Conservation (phyloP, 2,329 filamentous ascomycete species). For the Akanthomyces muscarius region DNA sequence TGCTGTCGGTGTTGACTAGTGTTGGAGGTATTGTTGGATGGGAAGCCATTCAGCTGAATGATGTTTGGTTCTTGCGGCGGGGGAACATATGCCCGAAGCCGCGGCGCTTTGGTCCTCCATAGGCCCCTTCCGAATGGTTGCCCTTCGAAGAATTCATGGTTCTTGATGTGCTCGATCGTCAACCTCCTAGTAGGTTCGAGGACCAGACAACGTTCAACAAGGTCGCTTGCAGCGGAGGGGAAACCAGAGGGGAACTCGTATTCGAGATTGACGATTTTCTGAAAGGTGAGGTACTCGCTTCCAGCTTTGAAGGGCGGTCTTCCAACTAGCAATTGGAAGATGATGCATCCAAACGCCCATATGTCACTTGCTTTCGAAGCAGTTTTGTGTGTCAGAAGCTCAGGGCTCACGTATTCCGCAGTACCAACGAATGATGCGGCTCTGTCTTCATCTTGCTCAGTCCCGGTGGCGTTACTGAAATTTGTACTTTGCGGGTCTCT, state of each 20-base stretch:
- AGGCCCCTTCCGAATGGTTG: conserved; percentile 77
- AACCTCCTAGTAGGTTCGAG: conserved; percentile 79
- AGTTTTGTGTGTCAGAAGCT: conserved; percentile 93
- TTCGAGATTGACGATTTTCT: conserved; percentile 93
- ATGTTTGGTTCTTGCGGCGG: conserved; percentile 68
- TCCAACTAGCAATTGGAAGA: conserved; percentile 95
- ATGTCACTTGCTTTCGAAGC: conserved; percentile 96
- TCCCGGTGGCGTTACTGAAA: conserved; percentile 31
- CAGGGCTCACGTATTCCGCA: conserved; percentile 95
- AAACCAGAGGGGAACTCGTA: conserved; percentile 92
- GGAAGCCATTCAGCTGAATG: conserved; percentile 66
- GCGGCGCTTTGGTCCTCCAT: conserved; percentile 87
- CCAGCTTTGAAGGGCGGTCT: conserved; percentile 92
- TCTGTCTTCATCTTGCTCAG: conserved; percentile 59
- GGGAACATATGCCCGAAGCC: conserved; percentile 78
- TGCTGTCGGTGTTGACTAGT: conserved; percentile 33
- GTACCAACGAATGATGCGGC: conserved; percentile 96
- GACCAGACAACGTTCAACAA: conserved; percentile 86
- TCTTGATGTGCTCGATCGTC: conserved; percentile 94
- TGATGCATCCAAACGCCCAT: conserved; percentile 97
- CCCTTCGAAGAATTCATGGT: conserved; percentile 91
- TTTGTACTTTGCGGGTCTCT: conserved; percentile 36
- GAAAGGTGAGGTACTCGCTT: conserved; percentile 95
- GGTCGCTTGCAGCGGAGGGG: conserved; percentile 76
- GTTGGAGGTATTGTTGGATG: conserved; percentile 27